A percentile compares a stretch with the other conserved stretches of the same genome.
phyloP scores from a whole-genome alignment of 1,284 basidiomycete species.

The Paramarasmius palmivorus region DNA sequence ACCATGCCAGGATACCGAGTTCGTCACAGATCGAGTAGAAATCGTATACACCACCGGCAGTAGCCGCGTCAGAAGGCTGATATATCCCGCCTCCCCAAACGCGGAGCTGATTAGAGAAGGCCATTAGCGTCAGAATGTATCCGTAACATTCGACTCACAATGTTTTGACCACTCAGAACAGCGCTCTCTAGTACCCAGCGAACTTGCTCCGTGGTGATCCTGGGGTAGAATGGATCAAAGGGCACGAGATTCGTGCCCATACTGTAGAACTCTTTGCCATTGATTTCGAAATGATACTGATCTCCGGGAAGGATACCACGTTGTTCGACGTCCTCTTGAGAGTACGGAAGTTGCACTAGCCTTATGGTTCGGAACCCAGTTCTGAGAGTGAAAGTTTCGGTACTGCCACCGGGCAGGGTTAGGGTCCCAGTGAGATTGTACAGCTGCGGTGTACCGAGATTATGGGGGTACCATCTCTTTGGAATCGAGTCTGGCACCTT shows the following conservation, averaged over 20 bases:
- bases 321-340: conserved; percentile 39
- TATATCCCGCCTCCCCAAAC: conserved; percentile 61
- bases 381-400: conserved; percentile 28
- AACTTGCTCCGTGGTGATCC: conserved; percentile 50
- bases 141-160: conserved; percentile 35
- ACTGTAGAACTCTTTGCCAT: conserved; percentile 55
- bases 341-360: conserved; percentile 49
- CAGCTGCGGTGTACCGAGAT: conserved; percentile 53
- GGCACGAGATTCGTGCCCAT: conserved; percentile 61
- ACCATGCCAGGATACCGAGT: conserved; percentile 65
- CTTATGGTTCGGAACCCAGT: conserved; percentile 61
- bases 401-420: conserved; percentile 11
- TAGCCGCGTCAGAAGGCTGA: conserved; percentile 41
- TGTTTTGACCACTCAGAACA: conserved; percentile 56
- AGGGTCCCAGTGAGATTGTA: conserved; percentile 48
- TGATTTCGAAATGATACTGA: conserved; percentile 60
- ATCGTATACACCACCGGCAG: conserved; percentile 51
- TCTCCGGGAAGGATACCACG: conserved; percentile 59
- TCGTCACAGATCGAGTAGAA: conserved; percentile 64
- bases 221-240: conserved; percentile 59
- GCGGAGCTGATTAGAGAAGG: conserved; percentile 40
- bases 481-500: conserved; percentile 45
- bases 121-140: not conserved
- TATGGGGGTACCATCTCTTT: conserved; percentile 54
- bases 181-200: conserved; percentile 60